Evolutionary conservation across 257 asterid species (phyloP).

Genomic region (Mentha longifolia): DNA sequence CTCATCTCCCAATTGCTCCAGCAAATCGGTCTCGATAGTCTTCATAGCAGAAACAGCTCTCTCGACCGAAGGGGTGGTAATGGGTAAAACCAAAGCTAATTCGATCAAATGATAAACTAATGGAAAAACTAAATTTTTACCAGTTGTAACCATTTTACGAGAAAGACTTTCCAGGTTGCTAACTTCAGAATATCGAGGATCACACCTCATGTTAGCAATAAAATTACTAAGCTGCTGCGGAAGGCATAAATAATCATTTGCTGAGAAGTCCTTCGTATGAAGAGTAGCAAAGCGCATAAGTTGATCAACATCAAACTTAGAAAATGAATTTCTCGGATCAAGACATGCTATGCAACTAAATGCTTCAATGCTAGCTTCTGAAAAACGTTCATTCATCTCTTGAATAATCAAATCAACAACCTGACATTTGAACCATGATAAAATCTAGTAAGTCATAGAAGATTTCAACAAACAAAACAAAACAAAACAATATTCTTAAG

Average conservation of each 20-base stretch:
- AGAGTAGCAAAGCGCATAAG: not conserved
- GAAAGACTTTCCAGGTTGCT: slow-evolving; percentile 1
- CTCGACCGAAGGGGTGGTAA: not conserved
- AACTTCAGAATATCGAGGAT: not conserved
- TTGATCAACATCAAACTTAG: not conserved
- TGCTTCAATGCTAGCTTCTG: not conserved
- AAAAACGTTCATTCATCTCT: not conserved
- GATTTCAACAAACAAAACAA: not conserved
- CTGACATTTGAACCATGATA: not conserved
- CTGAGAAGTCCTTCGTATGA: not conserved
- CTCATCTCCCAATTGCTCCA: not conserved
- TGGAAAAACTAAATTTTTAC: not conserved
- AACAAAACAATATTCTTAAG: not conserved
- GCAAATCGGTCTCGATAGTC: not conserved
- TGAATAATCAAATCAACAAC: slow-evolving; percentile 6
- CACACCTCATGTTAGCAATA: not conserved
- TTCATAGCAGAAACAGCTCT: not conserved
- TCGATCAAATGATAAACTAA: slow-evolving; percentile 3
- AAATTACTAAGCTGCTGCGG: not conserved
- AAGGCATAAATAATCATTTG: not conserved
- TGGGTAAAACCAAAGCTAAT: slow-evolving; percentile 4
- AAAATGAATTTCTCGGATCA: slow-evolving; percentile 8
- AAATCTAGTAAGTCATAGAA: not conserved
- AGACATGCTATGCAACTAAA: slow-evolving; percentile 8
- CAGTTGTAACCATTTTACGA: not conserved